Evolutionary conservation across 257 asterid species (phyloP), one percentile per base, ranked within the genome.

Genomic region (Cinchona pubescens): DNA sequence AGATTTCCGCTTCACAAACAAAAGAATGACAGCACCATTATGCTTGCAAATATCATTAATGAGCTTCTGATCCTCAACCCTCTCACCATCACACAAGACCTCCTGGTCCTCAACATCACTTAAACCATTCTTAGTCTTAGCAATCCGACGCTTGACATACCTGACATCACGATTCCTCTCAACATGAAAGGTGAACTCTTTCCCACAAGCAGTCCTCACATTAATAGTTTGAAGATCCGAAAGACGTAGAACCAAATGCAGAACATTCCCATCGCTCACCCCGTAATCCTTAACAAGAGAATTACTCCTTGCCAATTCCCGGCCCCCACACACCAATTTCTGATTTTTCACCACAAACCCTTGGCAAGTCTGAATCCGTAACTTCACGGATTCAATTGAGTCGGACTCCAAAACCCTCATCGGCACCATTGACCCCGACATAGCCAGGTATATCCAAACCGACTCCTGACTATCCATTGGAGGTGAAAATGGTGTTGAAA

Each of bases 221-320:
- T 71, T 79, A 35, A 93, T 87, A 12, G 73, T 77, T 87, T 83
- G 96, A 68, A 93, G 91, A 78, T 91, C 96, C 0, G 92, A 84
- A 19, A 90, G 85, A 56, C 93, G 93, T 43, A 93, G 86, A 56
- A 93, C 89, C 83, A 93, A 86, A 82, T 93, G 98, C 67, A 93
- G 83, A 62, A 91, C 88, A 74, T 90, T 90, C 13, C 98, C 98
- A 73, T 93, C 88, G 10, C 82, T 78, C 72, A 93, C 89, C 4
- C 93, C 96, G 77, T 93, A 93, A 68, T 93, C 98, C 62, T 88
- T 77, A 63, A 93, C 86, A 2, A 82, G 90, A 78, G 97, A 93
- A 71, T 87, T 88, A 79, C 94, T 88, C 77, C 96, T 72, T 16
- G 96, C 86, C 83, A 93, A 80, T 81, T 90, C 97, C 62, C 96